Base-by-base conservation (phyloP, 345 rosid species). In the Stellera chamaejasme region DNA sequence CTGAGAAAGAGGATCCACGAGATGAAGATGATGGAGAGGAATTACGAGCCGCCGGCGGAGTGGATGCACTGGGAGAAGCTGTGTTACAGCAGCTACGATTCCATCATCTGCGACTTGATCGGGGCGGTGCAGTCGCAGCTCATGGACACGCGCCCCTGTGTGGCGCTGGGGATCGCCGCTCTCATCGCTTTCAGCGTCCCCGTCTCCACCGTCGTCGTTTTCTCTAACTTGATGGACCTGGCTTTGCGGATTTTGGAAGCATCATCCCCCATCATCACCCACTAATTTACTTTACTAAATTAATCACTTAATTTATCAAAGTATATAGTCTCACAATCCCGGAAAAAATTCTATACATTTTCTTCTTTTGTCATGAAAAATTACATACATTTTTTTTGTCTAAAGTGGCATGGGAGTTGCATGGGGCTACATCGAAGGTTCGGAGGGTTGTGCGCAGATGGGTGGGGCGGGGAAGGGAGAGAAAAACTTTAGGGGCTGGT, bases 1-100 rank as follows among this genome's bases (percentile, higher is more conserved):
- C 72, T 81, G 0, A 63, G 91, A 62, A 79, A 73, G 55, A 73
- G 85, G 2, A 77, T 84, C 41, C 85, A 72, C 43, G 85, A 79
- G 69, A 70, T 68, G 78, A 79, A 81, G 78, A 73, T 75, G 87
- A 63, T 56, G 10, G 93, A 88, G 79, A 61, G 80, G 54, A 80
- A 78, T 67, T 76, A 82, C 54, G 82, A 84, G 75, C 81, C 90
- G 10, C 86, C 90, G 4, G 47, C 70, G 13, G 67, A 79, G 6
- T 82, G 96, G 96, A 75, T 75, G 80, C 78, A 72, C 2, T 88
- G 90, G 90, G 90, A 88, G 79, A 82, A 84, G 43, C 83, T 71
- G 13, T 79, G 55, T 27, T 82, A 70, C 43, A 61, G 63, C 23
- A 56, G 54, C 52, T 88, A 82, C 46, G 78, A 79, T 62, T 69